Evolutionary conservation across 2,329 filamentous ascomycete species (phyloP).

Genomic region (Zalaria sp.): DNA sequence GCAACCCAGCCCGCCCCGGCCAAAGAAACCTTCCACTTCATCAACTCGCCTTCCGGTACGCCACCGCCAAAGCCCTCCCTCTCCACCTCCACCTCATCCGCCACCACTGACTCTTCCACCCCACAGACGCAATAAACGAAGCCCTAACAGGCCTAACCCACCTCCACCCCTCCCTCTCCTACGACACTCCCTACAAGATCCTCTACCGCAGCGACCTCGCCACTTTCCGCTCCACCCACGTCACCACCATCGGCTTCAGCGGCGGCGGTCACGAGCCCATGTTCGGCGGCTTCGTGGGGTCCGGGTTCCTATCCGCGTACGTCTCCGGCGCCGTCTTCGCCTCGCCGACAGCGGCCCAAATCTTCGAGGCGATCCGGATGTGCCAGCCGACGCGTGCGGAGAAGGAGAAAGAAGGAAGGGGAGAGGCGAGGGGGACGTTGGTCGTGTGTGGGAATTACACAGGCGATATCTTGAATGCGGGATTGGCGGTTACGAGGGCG

Average conservation of each 20-base stretch:
- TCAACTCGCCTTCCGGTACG: slow-evolving; percentile 14
- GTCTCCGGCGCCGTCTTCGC: slow-evolving; percentile 51
- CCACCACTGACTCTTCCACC: slow-evolving; percentile 3
- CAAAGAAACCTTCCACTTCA: slow-evolving; percentile 21
- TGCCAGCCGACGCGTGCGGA: slow-evolving; percentile 32
- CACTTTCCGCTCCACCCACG: slow-evolving; percentile 15
- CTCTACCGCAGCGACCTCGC: slow-evolving; percentile 19
- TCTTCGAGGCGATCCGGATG: slow-evolving; percentile 42
- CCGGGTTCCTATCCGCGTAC: slow-evolving; percentile 46
- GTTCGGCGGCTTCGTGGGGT: slow-evolving; percentile 50
- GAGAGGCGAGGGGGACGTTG: slow-evolving; percentile 33
- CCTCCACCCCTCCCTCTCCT: slow-evolving; percentile 19
- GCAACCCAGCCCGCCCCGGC: not conserved
- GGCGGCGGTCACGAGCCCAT: slow-evolving; percentile 39
- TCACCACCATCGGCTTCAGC: slow-evolving; percentile 22
- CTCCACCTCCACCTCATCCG: not conserved
- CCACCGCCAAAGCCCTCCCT: not conserved
- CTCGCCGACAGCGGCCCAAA: slow-evolving; percentile 48
- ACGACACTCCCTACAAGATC: slow-evolving; percentile 21
- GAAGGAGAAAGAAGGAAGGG: slow-evolving; percentile 11
- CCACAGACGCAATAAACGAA: slow-evolving; percentile 20
- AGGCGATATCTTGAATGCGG: slow-evolving; percentile 49
- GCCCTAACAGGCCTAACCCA: slow-evolving; percentile 19
- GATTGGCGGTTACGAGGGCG: slow-evolving; percentile 44
- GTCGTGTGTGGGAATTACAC: slow-evolving; percentile 53